These are phyloP conservation scores for Hypoxylon rickii DNA, from an alignment of 495 filamentous ascomycete genomes.

Conservation along the genomic window DNA sequence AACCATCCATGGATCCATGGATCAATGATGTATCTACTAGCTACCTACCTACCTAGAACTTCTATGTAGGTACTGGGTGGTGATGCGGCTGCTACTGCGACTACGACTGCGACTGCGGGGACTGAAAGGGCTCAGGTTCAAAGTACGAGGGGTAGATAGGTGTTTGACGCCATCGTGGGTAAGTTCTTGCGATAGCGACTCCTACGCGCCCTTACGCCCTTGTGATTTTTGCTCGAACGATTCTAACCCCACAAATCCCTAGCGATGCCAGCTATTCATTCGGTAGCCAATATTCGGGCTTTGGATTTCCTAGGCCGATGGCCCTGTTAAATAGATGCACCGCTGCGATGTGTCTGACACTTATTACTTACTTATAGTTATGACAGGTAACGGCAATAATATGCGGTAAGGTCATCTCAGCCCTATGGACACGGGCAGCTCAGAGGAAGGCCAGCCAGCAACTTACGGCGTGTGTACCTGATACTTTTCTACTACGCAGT, in stretches of 20 bases:
- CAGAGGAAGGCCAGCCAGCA: conserved; percentile 1
- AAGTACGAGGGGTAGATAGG: background rate
- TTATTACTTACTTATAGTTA: conserved; percentile 12
- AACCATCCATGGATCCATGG: too few relatives aligned
- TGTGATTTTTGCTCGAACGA: too few relatives aligned
- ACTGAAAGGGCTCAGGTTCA: background rate
- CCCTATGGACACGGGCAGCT: conserved; percentile 20
- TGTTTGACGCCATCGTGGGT: conserved; percentile 35
- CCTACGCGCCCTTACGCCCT: too few relatives aligned
- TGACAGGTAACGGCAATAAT: conserved; percentile 27
- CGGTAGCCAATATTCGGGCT: conserved; percentile 26
- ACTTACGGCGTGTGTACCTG: background rate
- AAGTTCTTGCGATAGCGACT: conserved; percentile 31
- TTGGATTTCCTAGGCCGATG: conserved; percentile 28
- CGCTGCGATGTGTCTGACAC: conserved; percentile 16
- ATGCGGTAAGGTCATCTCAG: conserved; percentile 35
- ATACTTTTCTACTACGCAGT: too few relatives aligned
- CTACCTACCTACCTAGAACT: too few relatives aligned
- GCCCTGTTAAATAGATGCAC: conserved; percentile 9
- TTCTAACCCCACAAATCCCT: background rate
- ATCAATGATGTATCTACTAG: too few relatives aligned
- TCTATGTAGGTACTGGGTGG: too few relatives aligned
- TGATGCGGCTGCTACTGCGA: background rate
- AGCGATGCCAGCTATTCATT: background rate
- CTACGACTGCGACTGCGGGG: conserved; percentile 5